Evolutionary conservation across 139 green algal species (phyloP), one percentile per base, ranked within the genome.

Genomic region (Monoraphidium neglectum): DNA sequence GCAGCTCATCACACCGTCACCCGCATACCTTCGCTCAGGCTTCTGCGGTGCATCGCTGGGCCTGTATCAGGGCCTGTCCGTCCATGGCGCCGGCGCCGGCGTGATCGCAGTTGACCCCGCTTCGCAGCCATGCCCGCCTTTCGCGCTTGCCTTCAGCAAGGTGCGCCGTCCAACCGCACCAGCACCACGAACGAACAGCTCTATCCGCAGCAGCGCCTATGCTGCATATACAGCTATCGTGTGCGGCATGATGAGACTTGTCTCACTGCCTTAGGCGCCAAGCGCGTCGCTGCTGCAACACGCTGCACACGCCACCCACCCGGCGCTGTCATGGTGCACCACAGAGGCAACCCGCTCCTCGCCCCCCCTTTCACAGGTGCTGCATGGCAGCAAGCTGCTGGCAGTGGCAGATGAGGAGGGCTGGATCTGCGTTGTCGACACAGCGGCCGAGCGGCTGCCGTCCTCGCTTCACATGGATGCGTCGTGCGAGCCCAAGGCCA

Each of bases 351-450:
- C 21, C 0, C 10, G 18, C 13, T 13, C 43, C 61, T 10, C 47
- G 23, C n/a, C 13, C n/a, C 24, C 59, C 59, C 24, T 12, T 4
- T 5, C 49, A 33, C 82, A 87, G 82, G 59, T 77, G 18, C 74
- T 83, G 21, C 60, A 64, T 40, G 62, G 84, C 36, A 35, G 76
- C 36, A 72, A 84, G 35, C 77, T 94, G 30, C 75, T 97, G 4
- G 92, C 91, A 2, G 73, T 95, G 4, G 90, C 71, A 4, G 92
- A 95, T 56, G 92, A 97, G 81, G 91, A 94, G 56, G 93, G 93
- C 5, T 89, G 77, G 46, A 78, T 97, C 13, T 90, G 83, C 0
- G 86, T 96, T 26, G 57, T 92, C 0, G 73, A 91, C 73, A 91
- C 89, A 1, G 47, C 57, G 0, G 26, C 38, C 26, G 24, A 65